Conservation (phyloP, 129 eudicot genomes). For the Solidago caesia region DNA sequence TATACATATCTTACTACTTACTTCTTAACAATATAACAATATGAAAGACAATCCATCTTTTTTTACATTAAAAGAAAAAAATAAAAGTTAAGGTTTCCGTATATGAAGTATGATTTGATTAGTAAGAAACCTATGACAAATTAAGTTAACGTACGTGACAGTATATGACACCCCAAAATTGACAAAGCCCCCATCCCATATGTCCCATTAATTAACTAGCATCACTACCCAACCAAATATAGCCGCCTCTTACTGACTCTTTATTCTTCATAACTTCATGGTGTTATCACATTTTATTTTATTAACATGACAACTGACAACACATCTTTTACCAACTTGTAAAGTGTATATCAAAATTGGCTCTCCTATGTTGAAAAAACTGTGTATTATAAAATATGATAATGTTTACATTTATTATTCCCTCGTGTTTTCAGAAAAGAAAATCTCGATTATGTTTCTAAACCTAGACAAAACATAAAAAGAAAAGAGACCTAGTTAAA, state of each 20-base stretch:
- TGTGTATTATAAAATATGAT: background rate
- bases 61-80: too few species aligned
- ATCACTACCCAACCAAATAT: slow-evolving; percentile 3
- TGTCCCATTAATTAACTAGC: slow-evolving; percentile 8
- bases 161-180: background rate
- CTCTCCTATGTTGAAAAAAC: background rate
- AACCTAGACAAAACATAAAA: background rate
- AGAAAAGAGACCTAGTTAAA: background rate
- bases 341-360: background rate
- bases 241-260: slow-evolving; percentile 14
- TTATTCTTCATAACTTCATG: background rate
- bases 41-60: too few species aligned
- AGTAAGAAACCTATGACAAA: background rate
- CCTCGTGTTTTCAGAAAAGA: background rate
- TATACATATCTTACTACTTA: too few species aligned
- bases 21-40: too few species aligned
- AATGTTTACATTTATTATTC: background rate
- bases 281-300: background rate
- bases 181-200: background rate
- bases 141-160: background rate
- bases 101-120: background rate
- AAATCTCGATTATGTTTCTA: background rate
- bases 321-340: background rate
- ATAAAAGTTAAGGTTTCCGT: too few species aligned
- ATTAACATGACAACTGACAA: background rate